Base-by-base conservation (phyloP, 140 eudicot genomes). In the Erigeron philadelphicus region DNA sequence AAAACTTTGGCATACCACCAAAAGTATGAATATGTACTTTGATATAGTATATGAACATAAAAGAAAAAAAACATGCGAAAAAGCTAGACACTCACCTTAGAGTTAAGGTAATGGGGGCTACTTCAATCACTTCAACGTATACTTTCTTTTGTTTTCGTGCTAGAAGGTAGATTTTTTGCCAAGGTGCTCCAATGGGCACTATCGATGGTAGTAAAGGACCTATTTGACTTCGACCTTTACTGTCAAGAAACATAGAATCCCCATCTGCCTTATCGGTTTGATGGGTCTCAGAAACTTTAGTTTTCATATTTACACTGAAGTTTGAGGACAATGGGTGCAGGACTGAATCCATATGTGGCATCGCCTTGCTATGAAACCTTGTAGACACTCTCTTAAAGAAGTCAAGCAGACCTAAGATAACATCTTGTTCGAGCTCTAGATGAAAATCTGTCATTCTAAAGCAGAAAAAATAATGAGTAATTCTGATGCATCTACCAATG, bases 111-210 rank as follows among this genome's bases (percentile, higher is more conserved):
- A 88, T 62, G 19, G 99, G 97, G 64, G 94, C 89, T 80, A 94
- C 71, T 76, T 86, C 92, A 80, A 94, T 79, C 35, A 74, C 83
- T 75, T 94, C 95, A 44, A 94, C 84, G 46, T 89, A 94, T 71
- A 89, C 84, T 72, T 94, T 94, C 86, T 89, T 89, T 73, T 94
- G 89, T 79, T 85, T 85, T 75, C 86, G 80, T 52, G 97, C 90
- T 11, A 86, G 76, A 72, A 85, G 87, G 68, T 80, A 83, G 68
- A 89, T 87, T 75, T 89, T 79, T 83, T 94, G 99, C 95, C 97
- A 87, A 9, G 99, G 99, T 76, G 99, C 99, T 75, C 99, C 99
- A 66, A 89, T 87, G 63, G 99, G 99, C 55, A 83, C 78, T 44
- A 85, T 55, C 21, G 78, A 70, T 38, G 94, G 95, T 12, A 81